Base-by-base conservation (phyloP, 768 basidiomycete species). In the Boletus patriciae region DNA sequence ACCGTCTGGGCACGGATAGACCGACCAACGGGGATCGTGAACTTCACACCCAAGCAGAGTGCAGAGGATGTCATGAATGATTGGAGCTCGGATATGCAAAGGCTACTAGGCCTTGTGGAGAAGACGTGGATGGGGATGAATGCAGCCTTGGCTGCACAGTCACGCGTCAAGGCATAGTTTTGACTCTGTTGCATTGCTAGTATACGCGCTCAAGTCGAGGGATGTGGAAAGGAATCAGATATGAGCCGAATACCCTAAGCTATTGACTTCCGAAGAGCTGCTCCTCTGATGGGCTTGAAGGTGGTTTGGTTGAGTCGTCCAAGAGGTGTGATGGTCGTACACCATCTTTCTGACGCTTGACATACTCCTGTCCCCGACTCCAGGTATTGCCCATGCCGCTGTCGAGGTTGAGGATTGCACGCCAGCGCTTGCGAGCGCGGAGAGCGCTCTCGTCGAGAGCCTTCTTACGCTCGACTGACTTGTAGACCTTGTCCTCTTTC, bases 121-220 rank as follows among this genome's bases (percentile, higher is more conserved):
- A 98, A 98, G 83, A 94, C 93, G n/a, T 97, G 95, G 92, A 94
- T 94, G 92, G 89, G 88, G 37, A 87, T 94, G 82, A 93, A 93
- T 62, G 91, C 92, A 34, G 91, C 92, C 12, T 83, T 90, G 69
- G 91, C 92, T 46, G 91, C 91, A 21, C 88, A 90, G 62, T 84
- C 88, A 48, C 79, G 85, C 57, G 76, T 77, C 59, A 81, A 79
- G 60, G 75, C 75, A 64, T 78, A 71, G 64, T 51, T 42, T 41
- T 16, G n/a, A 55, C 45, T 46, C 48, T 59, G 53, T 47, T 60
- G 60, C 62, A 65, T 55, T 57, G 40, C 61, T 62, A 64, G 36
- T 37, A 25, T 55, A 54, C 45, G 51, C 52, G 38, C 37, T n/a
- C 31, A 38, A 52, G 29, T 40, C 34, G 25, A 46, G 36, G 27